Conservation (phyloP, 2,329 filamentous ascomycete genomes). For the Cordyceps javanica region DNA sequence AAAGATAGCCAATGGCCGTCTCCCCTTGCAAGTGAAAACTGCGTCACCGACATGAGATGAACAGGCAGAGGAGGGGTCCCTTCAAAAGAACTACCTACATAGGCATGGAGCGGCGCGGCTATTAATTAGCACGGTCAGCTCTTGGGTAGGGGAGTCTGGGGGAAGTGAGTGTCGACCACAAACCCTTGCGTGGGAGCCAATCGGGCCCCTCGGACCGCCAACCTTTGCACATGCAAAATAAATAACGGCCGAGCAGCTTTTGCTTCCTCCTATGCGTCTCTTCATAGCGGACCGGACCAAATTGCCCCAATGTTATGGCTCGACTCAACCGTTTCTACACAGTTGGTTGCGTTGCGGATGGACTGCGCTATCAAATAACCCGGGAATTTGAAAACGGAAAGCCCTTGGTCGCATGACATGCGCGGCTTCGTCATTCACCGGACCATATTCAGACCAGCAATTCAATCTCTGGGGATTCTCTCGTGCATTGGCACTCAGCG, state of each 20-base stretch:
- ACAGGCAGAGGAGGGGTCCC: background rate
- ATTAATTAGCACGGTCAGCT: background rate
- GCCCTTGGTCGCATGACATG: background rate
- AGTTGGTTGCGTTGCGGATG: too few species aligned
- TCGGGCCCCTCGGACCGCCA: background rate
- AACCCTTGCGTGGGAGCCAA: too few species aligned
- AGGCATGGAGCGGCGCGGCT: background rate
- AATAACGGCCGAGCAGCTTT: background rate
- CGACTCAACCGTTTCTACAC: too few species aligned
- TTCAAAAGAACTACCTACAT: background rate
- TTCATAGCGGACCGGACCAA: too few species aligned
- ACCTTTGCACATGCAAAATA: background rate
- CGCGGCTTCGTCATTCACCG: background rate
- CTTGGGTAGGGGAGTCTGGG: background rate
- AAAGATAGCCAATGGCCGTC: background rate
- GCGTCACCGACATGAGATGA: background rate
- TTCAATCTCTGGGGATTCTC: background rate
- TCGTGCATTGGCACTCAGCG: too few species aligned
- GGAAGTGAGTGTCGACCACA: too few species aligned
- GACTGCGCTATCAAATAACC: too few species aligned
- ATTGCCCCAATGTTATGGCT: too few species aligned
- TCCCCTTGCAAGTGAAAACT: background rate
- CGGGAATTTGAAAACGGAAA: background rate
- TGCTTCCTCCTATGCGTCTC: background rate
- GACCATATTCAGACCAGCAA: background rate